Evolutionary conservation across 768 basidiomycete species (phyloP), one percentile per base, ranked within the genome.

Genomic region (Termitomyces sp.): DNA sequence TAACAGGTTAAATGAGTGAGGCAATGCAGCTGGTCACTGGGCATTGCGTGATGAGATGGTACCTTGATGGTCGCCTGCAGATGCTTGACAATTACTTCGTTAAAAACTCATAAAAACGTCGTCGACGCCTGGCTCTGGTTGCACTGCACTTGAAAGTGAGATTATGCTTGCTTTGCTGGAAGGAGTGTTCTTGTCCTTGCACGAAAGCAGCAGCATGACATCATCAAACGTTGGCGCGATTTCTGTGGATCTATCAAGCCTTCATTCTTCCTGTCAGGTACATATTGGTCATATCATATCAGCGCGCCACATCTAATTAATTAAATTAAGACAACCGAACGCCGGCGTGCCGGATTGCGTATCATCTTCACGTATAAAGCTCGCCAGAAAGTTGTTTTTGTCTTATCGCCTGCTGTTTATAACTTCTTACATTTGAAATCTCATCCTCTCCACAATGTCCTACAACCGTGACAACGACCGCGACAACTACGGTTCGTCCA

Each of bases 401-500:
- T 29, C 18, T 28, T 2, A 51, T 6, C 36, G 2, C 28, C 28
- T 28, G 24, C 12, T 13, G 18, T 20, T 39, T n/a, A 4, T 20
- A 10, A 29, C 24, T 28, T 37, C 22, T 18, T 36, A 5, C 51
- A 31, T 28, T 10, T n/a, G 6, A 52, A 18, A 4, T n/a, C 5
- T 10, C 26, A 51, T 39, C 26, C 5, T 41, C 12, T 29, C 1
- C 28, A 29, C 18, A 8, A 34, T 50, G 49, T 50, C 55, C 24
- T 34, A 18, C 54, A 55, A 34, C 26, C 54, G 54, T n/a, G 44
- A 45, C 7, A 54, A 54, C 51, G 29, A 45, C 18, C 49, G 48
- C 36, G 29, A 58, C 55, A 60, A 49, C 49, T 62, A 71, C 52
- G 68, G 68, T 28, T 70, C 71, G 13, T 68, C 68, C 45, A 68